Conservation (phyloP, 1,139 yeast species). For the Nakaseomyces nivariensis region DNA sequence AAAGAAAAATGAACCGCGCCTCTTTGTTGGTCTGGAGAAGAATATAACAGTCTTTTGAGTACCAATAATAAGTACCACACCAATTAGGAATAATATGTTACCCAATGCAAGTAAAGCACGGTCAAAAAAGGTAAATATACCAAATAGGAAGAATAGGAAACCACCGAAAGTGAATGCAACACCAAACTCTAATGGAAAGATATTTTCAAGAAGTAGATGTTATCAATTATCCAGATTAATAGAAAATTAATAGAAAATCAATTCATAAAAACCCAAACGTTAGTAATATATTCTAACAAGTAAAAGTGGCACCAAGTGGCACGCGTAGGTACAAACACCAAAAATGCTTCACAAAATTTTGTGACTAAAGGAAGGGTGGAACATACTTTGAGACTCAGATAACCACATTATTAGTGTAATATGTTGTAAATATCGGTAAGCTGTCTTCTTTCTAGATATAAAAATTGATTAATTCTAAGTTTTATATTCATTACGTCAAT, state of each 20-base stretch:
- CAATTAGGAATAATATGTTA: slow-evolving; percentile 68
- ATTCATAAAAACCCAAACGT: too few relatives aligned
- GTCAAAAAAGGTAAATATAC: slow-evolving; percentile 80
- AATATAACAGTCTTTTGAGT: slow-evolving; percentile 73
- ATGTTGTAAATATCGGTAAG: neutral
- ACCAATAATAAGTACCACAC: slow-evolving; percentile 79
- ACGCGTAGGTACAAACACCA: too few relatives aligned
- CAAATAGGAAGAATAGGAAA: slow-evolving; percentile 66
- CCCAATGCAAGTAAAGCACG: slow-evolving; percentile 85
- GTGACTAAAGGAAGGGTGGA: too few relatives aligned
- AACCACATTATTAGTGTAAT: slow-evolving; percentile 48
- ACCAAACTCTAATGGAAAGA: slow-evolving; percentile 55
- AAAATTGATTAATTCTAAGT: too few relatives aligned
- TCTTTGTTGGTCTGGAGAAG: slow-evolving; percentile 77
- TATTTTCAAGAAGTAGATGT: too few relatives aligned
- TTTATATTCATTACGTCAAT: too few relatives aligned
- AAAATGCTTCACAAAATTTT: too few relatives aligned
- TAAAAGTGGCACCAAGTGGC: too few relatives aligned
- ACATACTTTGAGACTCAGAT: slow-evolving; percentile 69
- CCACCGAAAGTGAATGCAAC: slow-evolving; percentile 91
- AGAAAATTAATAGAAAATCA: neutral
- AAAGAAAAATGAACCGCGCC: slow-evolving; percentile 79
- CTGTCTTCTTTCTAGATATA: too few relatives aligned
- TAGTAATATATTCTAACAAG: too few relatives aligned
- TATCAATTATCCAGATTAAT: neutral